Percentiles rank a stretch among this genome's conserved stretches.
These are phyloP conservation scores for Medicago truncatula DNA, from an alignment of 306 rosid genomes.

Conservation along the genomic window MtrunA17r5.0-ANR NC_053049.1:47124501-47125000, in stretches of 20 bases:
- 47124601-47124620: background rate
- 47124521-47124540: slow-evolving; percentile 85
- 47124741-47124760: slow-evolving; percentile 83
- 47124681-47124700: slow-evolving; percentile 68
- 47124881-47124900: slow-evolving; percentile 71
- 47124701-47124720: slow-evolving; percentile 72
- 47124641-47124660: slow-evolving; percentile 1
- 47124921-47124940: slow-evolving; percentile 83
- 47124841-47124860: slow-evolving; percentile 49
- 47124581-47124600: background rate
- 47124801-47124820: slow-evolving; percentile 59
- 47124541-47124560: slow-evolving; percentile 68
- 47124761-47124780: slow-evolving; percentile 48
- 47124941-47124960: slow-evolving; percentile 78
- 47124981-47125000: slow-evolving; percentile 47
- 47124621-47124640: background rate
- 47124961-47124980: slow-evolving; percentile 75
- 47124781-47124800: slow-evolving; percentile 88
- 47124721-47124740: slow-evolving; percentile 93
- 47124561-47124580: background rate
- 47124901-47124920: slow-evolving; percentile 89
- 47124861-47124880: slow-evolving; percentile 70
- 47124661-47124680: background rate
- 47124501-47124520: slow-evolving; percentile 86
- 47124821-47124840: slow-evolving; percentile 47